These are phyloP conservation scores for Actinomucor elegans DNA, from an alignment of 371 early-diverging fungal species.

Conservation along the genomic window DNA sequence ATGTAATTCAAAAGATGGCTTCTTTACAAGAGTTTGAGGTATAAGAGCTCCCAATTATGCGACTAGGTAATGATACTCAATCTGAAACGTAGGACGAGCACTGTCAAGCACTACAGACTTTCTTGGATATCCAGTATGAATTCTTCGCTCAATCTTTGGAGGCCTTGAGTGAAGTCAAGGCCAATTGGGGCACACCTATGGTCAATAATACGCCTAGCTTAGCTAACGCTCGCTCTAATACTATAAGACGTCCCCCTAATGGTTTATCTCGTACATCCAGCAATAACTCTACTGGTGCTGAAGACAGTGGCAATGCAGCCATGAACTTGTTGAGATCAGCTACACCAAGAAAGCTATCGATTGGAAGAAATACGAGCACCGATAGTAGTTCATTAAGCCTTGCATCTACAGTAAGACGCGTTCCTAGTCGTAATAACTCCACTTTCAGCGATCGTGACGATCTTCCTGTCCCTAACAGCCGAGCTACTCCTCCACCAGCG, in stretches of 20 bases:
- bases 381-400: too few species aligned
- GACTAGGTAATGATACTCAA: too few species aligned
- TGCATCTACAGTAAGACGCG: constrained; percentile 11
- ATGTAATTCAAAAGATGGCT: constrained; percentile 66
- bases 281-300: constrained; percentile 2
- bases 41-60: constrained; percentile 8
- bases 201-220: too few species aligned
- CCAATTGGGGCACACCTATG: constrained; percentile 13
- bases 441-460: constrained; percentile 13
- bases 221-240: not conserved
- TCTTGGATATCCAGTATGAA: constrained; percentile 58
- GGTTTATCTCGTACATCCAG: constrained; percentile 15
- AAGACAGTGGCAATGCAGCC: not conserved
- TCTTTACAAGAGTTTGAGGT: constrained; percentile 71
- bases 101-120: constrained; percentile 46
- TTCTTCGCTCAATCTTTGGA: constrained; percentile 50
- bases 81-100: constrained; percentile 55
- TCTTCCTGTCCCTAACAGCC: not conserved
- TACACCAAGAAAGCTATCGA: not conserved
- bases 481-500: constrained; percentile 1
- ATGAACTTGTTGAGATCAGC: not conserved
- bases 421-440: constrained; percentile 7
- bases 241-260: not conserved
- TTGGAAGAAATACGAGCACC: constrained; percentile 2
- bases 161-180: constrained; percentile 23